Evolutionary conservation across 1,284 basidiomycete genomes (phyloP), one percentile per base, ranked within the genome.

Genomic region (Ustilago trichophora): DNA sequence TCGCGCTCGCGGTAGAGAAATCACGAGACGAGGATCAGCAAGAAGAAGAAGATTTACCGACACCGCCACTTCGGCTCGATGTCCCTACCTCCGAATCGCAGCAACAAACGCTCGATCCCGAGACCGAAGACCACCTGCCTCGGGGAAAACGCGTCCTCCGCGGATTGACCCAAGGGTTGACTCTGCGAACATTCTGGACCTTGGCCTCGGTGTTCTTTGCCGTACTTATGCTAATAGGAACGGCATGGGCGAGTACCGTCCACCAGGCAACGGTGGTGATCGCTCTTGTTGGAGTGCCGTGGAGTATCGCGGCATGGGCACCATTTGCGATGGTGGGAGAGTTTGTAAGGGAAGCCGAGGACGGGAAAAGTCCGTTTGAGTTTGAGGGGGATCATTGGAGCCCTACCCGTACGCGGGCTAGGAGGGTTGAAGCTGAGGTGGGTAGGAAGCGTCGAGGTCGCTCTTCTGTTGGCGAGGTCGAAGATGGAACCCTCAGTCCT

Each of bases 241-340:
- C 75, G 4, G 69, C 64, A 10, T 58, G 70, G 43, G 71, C 71
- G 8, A 15, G 22, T n/a, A 72, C 55, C 8, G 55, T 70, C 0
- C 13, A 21, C 10, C 47, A 62, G 31, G 76, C 72, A 1, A 77
- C 75, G 6, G 15, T 69, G 15, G 56, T 82, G 10, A 67, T 82
- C 13, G 69, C 70, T 24, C 48, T 73, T 9, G 68, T 78, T 24
- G 80, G 80, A 8, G 38, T 79, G 7, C 69, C 77, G 8, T 82
- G 80, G 80, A 75, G 75, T 29, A 56, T 82, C 8, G 75, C 76
- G 19, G 58, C 54, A 13, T 82, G 80, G 80, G 79, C 72, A 6
- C 80, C 80, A 4, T 80, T 69, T 58, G 77, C 79, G 2, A 67
- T 82, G 37, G 72, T 82, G 10, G 76, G 77, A 34, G 75, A 75